Evolutionary conservation across 805 yeast genomes (phyloP).

Genomic region (Brettanomyces anomalus): DNA sequence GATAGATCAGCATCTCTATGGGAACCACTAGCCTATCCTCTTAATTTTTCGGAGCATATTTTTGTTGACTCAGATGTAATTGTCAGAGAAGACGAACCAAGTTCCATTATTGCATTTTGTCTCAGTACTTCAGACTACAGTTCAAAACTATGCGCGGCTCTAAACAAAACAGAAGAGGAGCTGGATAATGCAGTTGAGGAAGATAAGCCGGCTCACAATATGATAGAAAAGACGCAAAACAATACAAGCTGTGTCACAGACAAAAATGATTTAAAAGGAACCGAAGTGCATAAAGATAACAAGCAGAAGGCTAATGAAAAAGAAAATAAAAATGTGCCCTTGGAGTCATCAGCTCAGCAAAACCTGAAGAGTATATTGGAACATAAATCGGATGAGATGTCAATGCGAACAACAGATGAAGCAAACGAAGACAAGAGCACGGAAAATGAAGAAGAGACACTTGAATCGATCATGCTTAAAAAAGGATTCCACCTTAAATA

Average conservation of each 20-base stretch:
- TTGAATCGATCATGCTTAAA: constrained; percentile 69
- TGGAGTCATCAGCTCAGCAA: background rate
- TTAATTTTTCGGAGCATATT: constrained; percentile 73
- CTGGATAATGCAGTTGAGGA: background rate
- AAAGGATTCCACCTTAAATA: constrained; percentile 86
- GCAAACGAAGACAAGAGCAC: background rate
- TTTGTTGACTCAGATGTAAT: constrained; percentile 91
- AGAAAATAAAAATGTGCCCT: background rate
- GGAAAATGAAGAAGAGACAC: constrained; percentile 9
- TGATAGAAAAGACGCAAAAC: background rate
- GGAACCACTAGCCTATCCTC: constrained; percentile 85
- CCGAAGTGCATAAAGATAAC: background rate
- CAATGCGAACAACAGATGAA: background rate
- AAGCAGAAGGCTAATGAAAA: background rate
- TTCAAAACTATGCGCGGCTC: constrained; percentile 21
- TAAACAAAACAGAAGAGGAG: background rate
- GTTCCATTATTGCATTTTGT: constrained; percentile 89
- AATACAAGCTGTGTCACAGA: too few relatives aligned
- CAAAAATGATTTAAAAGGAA: too few relatives aligned
- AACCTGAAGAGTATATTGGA: too few relatives aligned
- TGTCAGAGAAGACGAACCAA: constrained; percentile 94
- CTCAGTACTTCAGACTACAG: constrained; percentile 76
- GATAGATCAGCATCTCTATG: constrained; percentile 92
- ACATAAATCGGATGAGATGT: too few relatives aligned
- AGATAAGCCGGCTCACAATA: background rate